Percentiles rank a stretch among this genome's conserved stretches.
Evolutionary conservation across 208 protist species (phyloP).

Genomic region (Borovskyia barvae): DNA sequence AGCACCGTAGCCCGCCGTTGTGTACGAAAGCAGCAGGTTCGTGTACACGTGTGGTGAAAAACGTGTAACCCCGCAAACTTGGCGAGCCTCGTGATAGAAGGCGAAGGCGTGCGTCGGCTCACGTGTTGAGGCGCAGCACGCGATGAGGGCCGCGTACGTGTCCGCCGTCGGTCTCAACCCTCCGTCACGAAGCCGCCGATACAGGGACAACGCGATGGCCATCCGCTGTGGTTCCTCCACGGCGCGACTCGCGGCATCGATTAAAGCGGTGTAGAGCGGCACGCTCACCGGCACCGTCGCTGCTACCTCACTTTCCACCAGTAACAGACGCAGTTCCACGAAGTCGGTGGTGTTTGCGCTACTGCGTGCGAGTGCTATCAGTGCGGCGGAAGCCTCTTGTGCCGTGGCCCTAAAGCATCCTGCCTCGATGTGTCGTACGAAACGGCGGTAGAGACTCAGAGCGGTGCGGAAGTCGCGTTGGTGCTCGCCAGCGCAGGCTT

Average conservation of each 20-base stretch:
- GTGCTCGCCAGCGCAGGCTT: constrained; percentile 45
- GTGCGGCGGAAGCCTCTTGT: constrained; percentile 32
- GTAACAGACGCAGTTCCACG: constrained; percentile 49
- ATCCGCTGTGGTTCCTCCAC: constrained; percentile 53
- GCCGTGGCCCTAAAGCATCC: constrained; percentile 35
- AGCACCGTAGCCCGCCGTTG: constrained; percentile 51
- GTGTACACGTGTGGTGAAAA: constrained; percentile 71
- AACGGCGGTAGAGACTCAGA: constrained; percentile 64
- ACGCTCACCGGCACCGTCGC: constrained; percentile 65
- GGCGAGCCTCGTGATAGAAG: constrained; percentile 80
- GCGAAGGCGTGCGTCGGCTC: constrained; percentile 83
- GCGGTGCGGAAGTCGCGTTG: constrained; percentile 59
- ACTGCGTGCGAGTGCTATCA: constrained; percentile 53
- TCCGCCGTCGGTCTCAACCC: constrained; percentile 38
- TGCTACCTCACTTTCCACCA: constrained; percentile 51
- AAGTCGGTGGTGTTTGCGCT: constrained; percentile 55
- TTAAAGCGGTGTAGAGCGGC: constrained; percentile 71
- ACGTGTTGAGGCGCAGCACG: constrained; percentile 54
- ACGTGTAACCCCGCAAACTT: constrained; percentile 34
- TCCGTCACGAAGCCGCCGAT: constrained; percentile 74
- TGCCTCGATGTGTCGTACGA: constrained; percentile 49
- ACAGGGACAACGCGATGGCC: constrained; percentile 72
- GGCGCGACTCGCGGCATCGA: constrained; percentile 64
- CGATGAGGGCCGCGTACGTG: constrained; percentile 81
- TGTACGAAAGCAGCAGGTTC: constrained; percentile 74